Conservation (phyloP, 805 yeast genomes). For the Nematodospora valgi region DNA sequence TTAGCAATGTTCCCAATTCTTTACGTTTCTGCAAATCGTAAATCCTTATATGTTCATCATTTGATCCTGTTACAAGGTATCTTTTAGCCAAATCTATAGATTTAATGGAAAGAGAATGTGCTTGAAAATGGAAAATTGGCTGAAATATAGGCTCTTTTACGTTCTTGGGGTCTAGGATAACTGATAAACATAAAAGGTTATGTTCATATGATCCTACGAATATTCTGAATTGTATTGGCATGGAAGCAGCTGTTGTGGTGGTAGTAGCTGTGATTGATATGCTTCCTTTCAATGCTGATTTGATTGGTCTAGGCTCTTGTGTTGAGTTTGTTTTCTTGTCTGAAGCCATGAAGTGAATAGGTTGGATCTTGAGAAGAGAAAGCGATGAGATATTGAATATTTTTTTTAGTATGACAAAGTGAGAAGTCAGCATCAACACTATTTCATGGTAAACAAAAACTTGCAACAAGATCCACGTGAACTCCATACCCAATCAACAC, state of each 20-base stretch:
- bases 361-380: no score
- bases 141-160: slow-evolving; percentile 64
- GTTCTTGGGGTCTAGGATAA: slow-evolving; percentile 48
- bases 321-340: not conserved
- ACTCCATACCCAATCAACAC: no score
- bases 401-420: no score
- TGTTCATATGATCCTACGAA: slow-evolving; percentile 97
- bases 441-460: not conserved
- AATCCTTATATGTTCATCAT: slow-evolving; percentile 92
- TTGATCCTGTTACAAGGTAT: slow-evolving; percentile 88
- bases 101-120: slow-evolving; percentile 86
- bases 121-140: slow-evolving; percentile 93
- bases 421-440: no score
- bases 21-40: slow-evolving; percentile 92
- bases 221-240: slow-evolving; percentile 57
- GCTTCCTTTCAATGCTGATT: slow-evolving; percentile 9
- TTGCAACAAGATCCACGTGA: no score
- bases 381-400: no score
- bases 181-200: slow-evolving; percentile 77
- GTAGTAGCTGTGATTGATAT: slow-evolving; percentile 1
- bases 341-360: not conserved
- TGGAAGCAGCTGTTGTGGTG: not conserved
- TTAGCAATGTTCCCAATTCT: slow-evolving; percentile 85
- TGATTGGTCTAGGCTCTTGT: slow-evolving; percentile 1
- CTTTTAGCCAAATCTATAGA: slow-evolving; percentile 79